Evolutionary conservation across 352 stramenopile genomes (phyloP).

Genomic region (Pythium vanterpoolii): DNA sequence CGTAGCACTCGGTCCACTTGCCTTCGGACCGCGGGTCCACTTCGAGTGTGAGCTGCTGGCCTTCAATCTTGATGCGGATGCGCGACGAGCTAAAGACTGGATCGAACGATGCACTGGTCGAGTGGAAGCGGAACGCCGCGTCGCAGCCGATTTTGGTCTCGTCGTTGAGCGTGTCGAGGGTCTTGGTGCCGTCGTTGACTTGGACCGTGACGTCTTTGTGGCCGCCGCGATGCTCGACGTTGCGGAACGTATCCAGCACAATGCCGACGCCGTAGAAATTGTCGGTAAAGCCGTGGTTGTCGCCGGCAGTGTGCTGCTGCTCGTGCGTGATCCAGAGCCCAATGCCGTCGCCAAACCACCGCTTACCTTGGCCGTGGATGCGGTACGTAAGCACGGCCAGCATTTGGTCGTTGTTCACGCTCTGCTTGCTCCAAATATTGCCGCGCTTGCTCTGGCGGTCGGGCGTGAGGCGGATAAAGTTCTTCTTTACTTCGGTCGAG

Average conservation of each 20-base stretch:
- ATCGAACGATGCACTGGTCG: slow-evolving; percentile 72
- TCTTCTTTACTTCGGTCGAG: slow-evolving; percentile 75
- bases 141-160: slow-evolving; percentile 75
- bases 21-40: slow-evolving; percentile 58
- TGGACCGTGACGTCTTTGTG: slow-evolving; percentile 85
- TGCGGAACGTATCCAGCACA: slow-evolving; percentile 84
- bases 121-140: slow-evolving; percentile 71
- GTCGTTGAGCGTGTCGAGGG: slow-evolving; percentile 58
- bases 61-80: slow-evolving; percentile 71
- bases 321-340: slow-evolving; percentile 80
- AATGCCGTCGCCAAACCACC: slow-evolving; percentile 85
- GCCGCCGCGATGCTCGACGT: slow-evolving; percentile 75
- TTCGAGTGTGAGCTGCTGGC: slow-evolving; percentile 50
- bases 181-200: slow-evolving; percentile 79
- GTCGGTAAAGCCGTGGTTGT: slow-evolving; percentile 77
- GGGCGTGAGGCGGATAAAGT: slow-evolving; percentile 82
- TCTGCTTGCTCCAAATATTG: slow-evolving; percentile 70
- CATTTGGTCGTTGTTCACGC: slow-evolving; percentile 49
- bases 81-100: slow-evolving; percentile 78
- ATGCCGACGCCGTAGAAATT: slow-evolving; percentile 76
- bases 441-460: slow-evolving; percentile 85
- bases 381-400: slow-evolving; percentile 81
- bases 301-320: slow-evolving; percentile 49
- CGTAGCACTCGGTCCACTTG: slow-evolving; percentile 64
- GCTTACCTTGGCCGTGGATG: slow-evolving; percentile 76